A percentile compares a stretch with the other conserved stretches of the same genome.
Conservation (phyloP, 345 rosid genomes). For the Corymbia maculata region DNA sequence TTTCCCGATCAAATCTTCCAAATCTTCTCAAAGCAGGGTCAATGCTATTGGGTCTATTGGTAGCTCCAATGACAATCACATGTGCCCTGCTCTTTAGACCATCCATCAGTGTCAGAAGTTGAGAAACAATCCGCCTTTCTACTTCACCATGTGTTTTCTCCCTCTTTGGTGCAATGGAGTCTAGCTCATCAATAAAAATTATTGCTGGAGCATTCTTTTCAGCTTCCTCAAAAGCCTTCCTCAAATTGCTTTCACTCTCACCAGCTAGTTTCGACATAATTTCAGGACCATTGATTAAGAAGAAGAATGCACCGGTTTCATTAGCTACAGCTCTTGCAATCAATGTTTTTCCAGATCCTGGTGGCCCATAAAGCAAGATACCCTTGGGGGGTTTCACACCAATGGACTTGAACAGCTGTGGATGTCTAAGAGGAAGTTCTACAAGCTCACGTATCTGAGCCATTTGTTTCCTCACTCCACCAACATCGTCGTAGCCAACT, state of each 20-base stretch:
- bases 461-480: conserved; percentile 97
- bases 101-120: conserved; percentile 90
- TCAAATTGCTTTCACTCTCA: conserved; percentile 94
- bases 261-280: conserved; percentile 97
- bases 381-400: conserved; percentile 98
- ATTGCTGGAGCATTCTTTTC: conserved; percentile 96
- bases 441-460: conserved; percentile 93
- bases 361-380: conserved; percentile 78
- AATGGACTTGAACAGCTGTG: conserved; percentile 86
- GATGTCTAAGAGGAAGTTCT: conserved; percentile 90
- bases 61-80: conserved; percentile 94
- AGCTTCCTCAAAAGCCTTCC: conserved; percentile 95
- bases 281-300: conserved; percentile 90
- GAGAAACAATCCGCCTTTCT: conserved; percentile 92
- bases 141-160: conserved; percentile 96
- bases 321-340: conserved; percentile 94
- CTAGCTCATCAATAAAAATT: conserved; percentile 85
- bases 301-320: conserved; percentile 95
- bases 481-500: conserved; percentile 92
- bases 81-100: conserved; percentile 81
- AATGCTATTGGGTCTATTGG: conserved; percentile 89
- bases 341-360: conserved; percentile 77
- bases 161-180: conserved; percentile 91
- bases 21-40: conserved; percentile 94
- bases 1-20: conserved; percentile 90